These are phyloP conservation scores for Linderina pennispora DNA, from an alignment of 192 early-diverging fungal species.

Conservation along the genomic window DNA sequence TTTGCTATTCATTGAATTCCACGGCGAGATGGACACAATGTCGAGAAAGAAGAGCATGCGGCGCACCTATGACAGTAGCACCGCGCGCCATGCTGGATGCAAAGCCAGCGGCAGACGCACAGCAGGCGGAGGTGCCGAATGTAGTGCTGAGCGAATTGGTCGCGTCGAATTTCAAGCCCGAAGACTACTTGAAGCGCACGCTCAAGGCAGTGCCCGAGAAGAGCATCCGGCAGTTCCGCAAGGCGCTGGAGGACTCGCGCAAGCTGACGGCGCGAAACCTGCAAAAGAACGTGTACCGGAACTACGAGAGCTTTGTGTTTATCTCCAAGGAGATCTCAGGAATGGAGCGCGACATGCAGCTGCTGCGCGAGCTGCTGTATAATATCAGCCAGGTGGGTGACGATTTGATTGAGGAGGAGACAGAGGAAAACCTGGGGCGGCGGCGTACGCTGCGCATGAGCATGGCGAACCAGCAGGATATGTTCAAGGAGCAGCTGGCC, in stretches of 20 bases:
- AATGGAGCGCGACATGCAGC: constrained; percentile 65
- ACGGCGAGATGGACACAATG: not conserved
- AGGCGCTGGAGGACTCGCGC: constrained; percentile 50
- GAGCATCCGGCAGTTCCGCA: constrained; percentile 44
- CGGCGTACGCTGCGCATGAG: constrained; percentile 46
- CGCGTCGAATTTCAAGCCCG: constrained; percentile 29
- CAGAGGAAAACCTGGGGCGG: constrained; percentile 14
- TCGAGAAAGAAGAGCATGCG: not conserved
- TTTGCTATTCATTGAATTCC: no score
- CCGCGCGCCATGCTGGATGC: not conserved
- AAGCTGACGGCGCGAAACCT: constrained; percentile 54
- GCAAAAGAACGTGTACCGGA: constrained; percentile 65
- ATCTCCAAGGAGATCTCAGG: constrained; percentile 74
- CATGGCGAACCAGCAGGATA: constrained; percentile 47
- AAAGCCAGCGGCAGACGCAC: not conserved
- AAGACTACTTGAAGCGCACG: constrained; percentile 36
- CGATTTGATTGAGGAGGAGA: constrained; percentile 45
- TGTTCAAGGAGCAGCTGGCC: constrained; percentile 48
- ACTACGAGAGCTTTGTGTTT: constrained; percentile 70
- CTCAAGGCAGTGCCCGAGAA: constrained; percentile 19
- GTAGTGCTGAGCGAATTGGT: constrained; percentile 34
- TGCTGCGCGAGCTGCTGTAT: constrained; percentile 52
- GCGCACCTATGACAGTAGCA: not conserved
- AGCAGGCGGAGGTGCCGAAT: constrained; percentile 4
- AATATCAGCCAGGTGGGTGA: constrained; percentile 57